These are phyloP conservation scores for Cantharellus cinnabarinus DNA, from an alignment of 768 basidiomycete species.

Conservation along the genomic window DNA sequence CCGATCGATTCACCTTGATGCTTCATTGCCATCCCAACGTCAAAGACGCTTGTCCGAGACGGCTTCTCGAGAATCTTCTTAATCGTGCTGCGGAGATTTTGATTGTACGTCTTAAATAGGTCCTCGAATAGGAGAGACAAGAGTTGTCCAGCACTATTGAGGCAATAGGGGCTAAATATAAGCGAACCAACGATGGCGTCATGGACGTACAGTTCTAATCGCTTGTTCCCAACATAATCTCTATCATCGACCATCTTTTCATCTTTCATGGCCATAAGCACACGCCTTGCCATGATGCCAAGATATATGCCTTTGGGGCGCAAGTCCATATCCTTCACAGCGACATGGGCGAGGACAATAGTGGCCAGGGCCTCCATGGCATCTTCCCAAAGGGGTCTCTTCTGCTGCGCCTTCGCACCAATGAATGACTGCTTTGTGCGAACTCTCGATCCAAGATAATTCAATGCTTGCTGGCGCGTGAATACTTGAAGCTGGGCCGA, in stretches of 20 bases:
- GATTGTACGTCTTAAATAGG: constrained; percentile 94
- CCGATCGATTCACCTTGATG: constrained; percentile 96
- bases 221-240: constrained; percentile 98
- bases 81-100: constrained; percentile 82
- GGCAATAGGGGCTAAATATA: constrained; percentile 2
- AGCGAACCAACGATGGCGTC: background rate
- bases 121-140: constrained; percentile 93
- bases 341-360: constrained; percentile 90
- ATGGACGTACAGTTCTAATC: constrained; percentile 70
- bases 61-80: constrained; percentile 96
- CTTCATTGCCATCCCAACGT: constrained; percentile 84
- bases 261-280: constrained; percentile 91
- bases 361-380: constrained; percentile 93
- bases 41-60: constrained; percentile 82
- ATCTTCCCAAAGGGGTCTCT: constrained; percentile 80
- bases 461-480: constrained; percentile 82
- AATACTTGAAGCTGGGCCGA: constrained; percentile 79
- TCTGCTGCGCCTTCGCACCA: constrained; percentile 21
- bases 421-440: constrained; percentile 65
- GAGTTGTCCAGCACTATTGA: constrained; percentile 72
- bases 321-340: constrained; percentile 75
- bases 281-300: constrained; percentile 90
- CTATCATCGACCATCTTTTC: constrained; percentile 95
- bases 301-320: constrained; percentile 90
- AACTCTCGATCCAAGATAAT: constrained; percentile 85